Evolutionary conservation across 805 yeast genomes (phyloP), one percentile per base, ranked within the genome.

Genomic region (Ogataea neopini): DNA sequence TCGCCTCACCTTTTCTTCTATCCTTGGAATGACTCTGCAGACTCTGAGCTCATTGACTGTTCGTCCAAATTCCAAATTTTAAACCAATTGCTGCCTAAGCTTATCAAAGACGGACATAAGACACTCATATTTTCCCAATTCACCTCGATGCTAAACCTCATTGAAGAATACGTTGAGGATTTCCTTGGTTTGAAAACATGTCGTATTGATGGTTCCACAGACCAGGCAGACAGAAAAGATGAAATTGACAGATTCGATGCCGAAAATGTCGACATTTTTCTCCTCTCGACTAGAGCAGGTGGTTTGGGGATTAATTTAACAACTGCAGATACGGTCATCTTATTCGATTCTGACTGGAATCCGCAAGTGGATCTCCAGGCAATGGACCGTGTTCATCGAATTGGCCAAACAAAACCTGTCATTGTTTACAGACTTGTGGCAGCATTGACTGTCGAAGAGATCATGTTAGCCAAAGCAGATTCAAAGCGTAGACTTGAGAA

Each of bases 301-400:
- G 98, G 98, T 0, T 75, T 92, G 26, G 99, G 99, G 4, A 80
- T 92, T 36, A 92, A 92, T 60, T 71, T 92, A 46, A 79, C 84
- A 0, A 81, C 85, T 0, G 96, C 98, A 0, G 97, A 94, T 54
- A 84, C 96, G 1, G 98, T 94, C 1, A 79, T 92, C 3, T 59
- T 92, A 9, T 90, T 88, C 61, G 99, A 92, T 60, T 86, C 89
- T 47, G 99, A 92, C 62, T 92, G 97, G 96, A 92, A 92, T 60
- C 99, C 98, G 0, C 97, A 92, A 61, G 95, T 89, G 52, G 98
- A 92, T 67, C 70, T 90, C 43, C 99, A 92, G 64, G 98, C 98
- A 0, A 92, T 92, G 81, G 98, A 91, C 59, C 75, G 99, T 45
- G 95, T 87, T 10, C 98, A 92, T 63, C 74, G 99, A 60, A 88